Base-by-base conservation (phyloP, 495 filamentous ascomycete species). In the Lepidopterella palustris region DNA sequence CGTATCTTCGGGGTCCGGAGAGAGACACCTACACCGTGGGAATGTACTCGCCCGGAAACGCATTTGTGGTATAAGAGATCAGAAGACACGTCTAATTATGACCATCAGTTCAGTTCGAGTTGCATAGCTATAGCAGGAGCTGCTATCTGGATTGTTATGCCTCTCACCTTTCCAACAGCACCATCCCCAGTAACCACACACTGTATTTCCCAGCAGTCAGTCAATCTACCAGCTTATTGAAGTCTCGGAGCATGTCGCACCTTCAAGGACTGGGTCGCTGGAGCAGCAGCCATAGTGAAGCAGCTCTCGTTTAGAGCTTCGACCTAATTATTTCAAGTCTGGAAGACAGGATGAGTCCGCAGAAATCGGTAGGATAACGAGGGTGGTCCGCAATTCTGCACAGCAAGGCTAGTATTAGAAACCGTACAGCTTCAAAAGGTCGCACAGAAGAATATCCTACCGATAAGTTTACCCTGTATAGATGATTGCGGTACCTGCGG, bases 151-250 rank as follows among this genome's bases (percentile, higher is more conserved):
- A n/a, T n/a, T n/a, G n/a, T n/a, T n/a, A 45, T 60, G 50, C 45
- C 5, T 73, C 80, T 72, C 69, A 96, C 92, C 83, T 98, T 98
- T 71, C 93, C 93, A 62, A 98, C 93, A 69, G 93, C 93, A 84
- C 93, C 93, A 74, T 98, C 93, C 73, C 93, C 93, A 48, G 93
- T 97, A 70, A 98, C 93, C 67, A 98, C 93, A 75, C 93, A 98
- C 92, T 96, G 69, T 55, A 15, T 31, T 13, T 32, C 20, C n/a
- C 9, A 42, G 10, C 47, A 27, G 20, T 50, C 20, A 50, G 47
- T 27, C 35, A 15, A 50, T 50, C 47, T 27, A 24, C 2, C 20
- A 50, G 47, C 47, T 25, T 27, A 13, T 24, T 25, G 9, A 8
- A 27, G 6, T 50, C 15, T 15, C 26, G 24, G 5, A 50, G 6